Percentiles rank a stretch among this genome's conserved stretches.
Evolutionary conservation across 202 grass and related monocot species (phyloP).

Genomic region (Carex sylvatica): DNA sequence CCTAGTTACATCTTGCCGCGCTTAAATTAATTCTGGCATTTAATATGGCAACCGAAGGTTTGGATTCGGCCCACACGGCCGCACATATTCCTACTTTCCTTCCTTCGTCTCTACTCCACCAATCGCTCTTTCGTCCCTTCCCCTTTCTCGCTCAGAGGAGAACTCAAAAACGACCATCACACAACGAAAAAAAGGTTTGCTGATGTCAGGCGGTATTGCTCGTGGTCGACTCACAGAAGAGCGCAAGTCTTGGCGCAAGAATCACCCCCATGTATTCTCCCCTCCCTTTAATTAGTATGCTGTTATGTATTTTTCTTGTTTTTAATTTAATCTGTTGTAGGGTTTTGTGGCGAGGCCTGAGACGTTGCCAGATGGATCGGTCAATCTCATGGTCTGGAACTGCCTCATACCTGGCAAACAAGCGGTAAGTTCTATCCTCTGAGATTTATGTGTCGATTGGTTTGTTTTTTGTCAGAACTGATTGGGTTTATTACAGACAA

Average conservation of each 20-base stretch:
- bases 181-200: not conserved
- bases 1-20: not conserved
- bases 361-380: conserved; percentile 59
- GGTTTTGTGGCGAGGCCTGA: conserved; percentile 83
- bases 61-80: not conserved
- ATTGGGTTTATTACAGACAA: not conserved
- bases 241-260: conserved; percentile 83
- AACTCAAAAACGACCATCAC: not conserved
- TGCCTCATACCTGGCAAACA: conserved; percentile 74
- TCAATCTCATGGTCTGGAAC: conserved; percentile 70
- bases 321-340: conserved; percentile 31
- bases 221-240: conserved; percentile 77
- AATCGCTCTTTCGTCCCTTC: not conserved
- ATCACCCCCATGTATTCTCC: conserved; percentile 53
- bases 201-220: conserved; percentile 72
- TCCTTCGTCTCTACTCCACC: not conserved
- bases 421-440: conserved; percentile 43
- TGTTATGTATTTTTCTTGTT: not conserved
- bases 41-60: not conserved
- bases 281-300: not conserved
- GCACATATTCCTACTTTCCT: not conserved
- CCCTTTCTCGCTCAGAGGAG: not conserved
- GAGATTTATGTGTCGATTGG: not conserved
- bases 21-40: not conserved
- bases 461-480: not conserved